A percentile compares a stretch with the other conserved stretches of the same genome.
These are phyloP conservation scores for Populus hybrid DNA, from an alignment of 441 rosid genomes.

Conservation along the genomic window DNA sequence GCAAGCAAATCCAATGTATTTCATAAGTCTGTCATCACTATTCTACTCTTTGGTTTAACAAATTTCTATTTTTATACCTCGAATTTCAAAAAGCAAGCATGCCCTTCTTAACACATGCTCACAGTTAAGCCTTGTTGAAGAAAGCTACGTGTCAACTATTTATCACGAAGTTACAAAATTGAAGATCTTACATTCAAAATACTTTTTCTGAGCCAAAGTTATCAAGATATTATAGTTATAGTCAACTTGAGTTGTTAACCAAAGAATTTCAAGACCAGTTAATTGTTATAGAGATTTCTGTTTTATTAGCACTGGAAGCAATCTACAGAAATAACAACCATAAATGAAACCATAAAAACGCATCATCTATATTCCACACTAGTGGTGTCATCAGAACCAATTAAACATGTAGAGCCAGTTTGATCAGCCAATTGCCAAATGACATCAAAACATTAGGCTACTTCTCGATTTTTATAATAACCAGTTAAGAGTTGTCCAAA, in stretches of 20 bases:
- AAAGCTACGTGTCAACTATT: not conserved
- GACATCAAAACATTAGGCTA: not conserved
- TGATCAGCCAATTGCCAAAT: not conserved
- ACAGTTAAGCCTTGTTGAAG: not conserved
- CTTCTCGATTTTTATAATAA: not conserved
- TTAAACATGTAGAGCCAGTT: not conserved
- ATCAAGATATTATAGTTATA: not conserved
- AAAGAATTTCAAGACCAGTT: not conserved
- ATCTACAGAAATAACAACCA: not conserved
- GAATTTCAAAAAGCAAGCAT: conserved; percentile 4
- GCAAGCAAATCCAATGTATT: conserved; percentile 9
- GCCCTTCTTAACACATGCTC: not conserved
- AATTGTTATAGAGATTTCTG: not conserved
- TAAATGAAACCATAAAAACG: not conserved
- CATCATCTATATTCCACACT: not conserved
- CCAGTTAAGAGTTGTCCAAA: not conserved
- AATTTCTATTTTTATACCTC: not conserved
- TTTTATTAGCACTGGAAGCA: not conserved
- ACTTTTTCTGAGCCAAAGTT: not conserved
- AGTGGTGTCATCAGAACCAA: not conserved
- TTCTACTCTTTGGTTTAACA: not conserved
- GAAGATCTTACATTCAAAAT: not conserved
- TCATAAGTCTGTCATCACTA: not conserved
- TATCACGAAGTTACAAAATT: not conserved
- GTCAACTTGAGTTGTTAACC: not conserved